A percentile compares a stretch with the other conserved stretches of the same genome.
These are phyloP conservation scores for Odontarrhena argentea DNA, from an alignment of 345 rosid species.

Conservation along the genomic window DNA sequence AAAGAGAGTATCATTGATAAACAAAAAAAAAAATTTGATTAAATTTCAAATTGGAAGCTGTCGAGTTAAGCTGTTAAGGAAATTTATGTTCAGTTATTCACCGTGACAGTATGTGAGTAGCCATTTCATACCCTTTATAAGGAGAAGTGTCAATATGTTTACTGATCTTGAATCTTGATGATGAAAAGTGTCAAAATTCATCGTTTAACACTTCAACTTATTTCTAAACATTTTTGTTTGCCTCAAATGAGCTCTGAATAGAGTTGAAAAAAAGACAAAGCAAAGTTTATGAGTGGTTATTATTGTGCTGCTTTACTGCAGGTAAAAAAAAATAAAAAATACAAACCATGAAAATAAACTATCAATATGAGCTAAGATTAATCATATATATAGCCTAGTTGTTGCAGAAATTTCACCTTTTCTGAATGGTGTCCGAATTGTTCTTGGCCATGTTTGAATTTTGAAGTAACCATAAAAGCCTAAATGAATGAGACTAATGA, in stretches of 20 bases:
- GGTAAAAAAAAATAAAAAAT: too few relatives aligned
- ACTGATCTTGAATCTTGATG: neutral
- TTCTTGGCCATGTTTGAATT: conserved; percentile 1
- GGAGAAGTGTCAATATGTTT: too few relatives aligned
- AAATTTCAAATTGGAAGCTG: too few relatives aligned
- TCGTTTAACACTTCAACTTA: neutral
- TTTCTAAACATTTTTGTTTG: too few relatives aligned
- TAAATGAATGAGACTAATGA: neutral
- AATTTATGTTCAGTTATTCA: too few relatives aligned
- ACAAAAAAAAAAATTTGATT: too few relatives aligned
- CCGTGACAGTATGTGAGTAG: neutral
- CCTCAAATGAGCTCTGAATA: too few relatives aligned
- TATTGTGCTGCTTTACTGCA: too few relatives aligned
- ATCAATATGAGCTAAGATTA: neutral
- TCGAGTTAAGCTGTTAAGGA: too few relatives aligned
- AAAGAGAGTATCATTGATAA: neutral
- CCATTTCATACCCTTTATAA: neutral
- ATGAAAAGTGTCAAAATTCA: neutral
- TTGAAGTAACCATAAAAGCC: too few relatives aligned
- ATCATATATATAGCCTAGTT: neutral
- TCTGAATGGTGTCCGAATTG: neutral
- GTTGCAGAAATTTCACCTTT: neutral
- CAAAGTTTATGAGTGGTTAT: too few relatives aligned
- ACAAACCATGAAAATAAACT: neutral
- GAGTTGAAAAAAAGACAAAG: too few relatives aligned